Evolutionary conservation across 2,329 filamentous ascomycete genomes (phyloP), one percentile per base, ranked within the genome.

Genomic region (Aspergillus calidoustus): DNA sequence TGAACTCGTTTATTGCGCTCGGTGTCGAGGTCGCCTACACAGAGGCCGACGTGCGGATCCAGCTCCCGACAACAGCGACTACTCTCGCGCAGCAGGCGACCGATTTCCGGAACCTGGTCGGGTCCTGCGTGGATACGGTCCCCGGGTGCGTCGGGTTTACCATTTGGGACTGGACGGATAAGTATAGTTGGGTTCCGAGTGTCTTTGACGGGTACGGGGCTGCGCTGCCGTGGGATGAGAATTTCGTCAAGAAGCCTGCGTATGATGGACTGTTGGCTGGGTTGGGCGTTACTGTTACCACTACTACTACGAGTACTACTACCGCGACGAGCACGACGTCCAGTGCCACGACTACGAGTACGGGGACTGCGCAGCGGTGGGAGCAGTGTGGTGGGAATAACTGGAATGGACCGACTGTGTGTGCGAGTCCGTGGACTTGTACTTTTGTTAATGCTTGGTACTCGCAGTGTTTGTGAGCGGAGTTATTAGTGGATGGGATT

Each of bases 11-110:
- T 60, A 68, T 70, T 4, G 65, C 71, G 3, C 77, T 83, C 8
- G 66, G 75, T 0, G 73, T 87, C 6, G 72, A 77, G 1, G 69
- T 72, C 3, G 76, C 80, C 1, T 78, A 86, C 6, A 68, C 71
- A 1, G 74, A 74, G n/a, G 75, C 86, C 7, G 83, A 86, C 66
- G 81, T 80, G 61, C 82, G 84, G 30, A 77, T 86, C 61, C 67
- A 69, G 15, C 62, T 73, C 8, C 73, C 74, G 2, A 65, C 72
- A 1, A 71, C 71, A 7, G 58, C 57, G 34, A 68, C 66, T 1
- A 59, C 69, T 43, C 67, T 75, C 8, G 56, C 68, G 1, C 68
- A 74, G 50, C 76, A 78, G 66, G 66, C 70, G 11, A 71, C 67
- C 6, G 72, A 77, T 51, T 78, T 75, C 57, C 57, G 68, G 30